Conservation (phyloP, 257 asterid species). For the Euphrasia confusa region DNA sequence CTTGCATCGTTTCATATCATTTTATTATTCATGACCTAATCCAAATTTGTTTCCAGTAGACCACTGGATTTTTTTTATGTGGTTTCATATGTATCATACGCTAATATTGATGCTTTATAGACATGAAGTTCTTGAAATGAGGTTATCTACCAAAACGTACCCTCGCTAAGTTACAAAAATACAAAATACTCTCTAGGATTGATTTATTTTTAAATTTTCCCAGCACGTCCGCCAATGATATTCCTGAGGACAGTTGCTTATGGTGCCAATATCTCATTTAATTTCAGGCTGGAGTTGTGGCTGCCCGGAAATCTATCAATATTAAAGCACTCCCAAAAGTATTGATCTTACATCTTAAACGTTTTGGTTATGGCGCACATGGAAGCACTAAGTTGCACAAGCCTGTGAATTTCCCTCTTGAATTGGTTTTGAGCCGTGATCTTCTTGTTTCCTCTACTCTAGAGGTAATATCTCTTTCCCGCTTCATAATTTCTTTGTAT, state of each 20-base stretch:
- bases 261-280: slow-evolving; percentile 16
- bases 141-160: too few species aligned
- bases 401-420: slow-evolving; percentile 69
- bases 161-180: too few species aligned
- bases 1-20: slow-evolving; percentile 15
- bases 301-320: slow-evolving; percentile 70
- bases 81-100: slow-evolving; percentile 3
- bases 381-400: slow-evolving; percentile 91
- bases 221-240: too few species aligned
- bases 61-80: background rate
- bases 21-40: slow-evolving; percentile 1
- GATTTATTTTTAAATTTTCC: too few species aligned
- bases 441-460: slow-evolving; percentile 56
- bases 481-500: slow-evolving; percentile 16
- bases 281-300: slow-evolving; percentile 60
- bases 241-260: background rate
- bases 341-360: slow-evolving; percentile 84
- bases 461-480: slow-evolving; percentile 47
- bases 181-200: too few species aligned
- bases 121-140: too few species aligned
- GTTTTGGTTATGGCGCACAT: slow-evolving; percentile 61
- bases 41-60: slow-evolving; percentile 3
- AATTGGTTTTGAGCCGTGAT: slow-evolving; percentile 65
- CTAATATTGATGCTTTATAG: background rate
- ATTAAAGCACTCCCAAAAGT: slow-evolving; percentile 74